Evolutionary conservation across 2,329 filamentous ascomycete genomes (phyloP).

Genomic region (Xylariomycetidae sp.): DNA sequence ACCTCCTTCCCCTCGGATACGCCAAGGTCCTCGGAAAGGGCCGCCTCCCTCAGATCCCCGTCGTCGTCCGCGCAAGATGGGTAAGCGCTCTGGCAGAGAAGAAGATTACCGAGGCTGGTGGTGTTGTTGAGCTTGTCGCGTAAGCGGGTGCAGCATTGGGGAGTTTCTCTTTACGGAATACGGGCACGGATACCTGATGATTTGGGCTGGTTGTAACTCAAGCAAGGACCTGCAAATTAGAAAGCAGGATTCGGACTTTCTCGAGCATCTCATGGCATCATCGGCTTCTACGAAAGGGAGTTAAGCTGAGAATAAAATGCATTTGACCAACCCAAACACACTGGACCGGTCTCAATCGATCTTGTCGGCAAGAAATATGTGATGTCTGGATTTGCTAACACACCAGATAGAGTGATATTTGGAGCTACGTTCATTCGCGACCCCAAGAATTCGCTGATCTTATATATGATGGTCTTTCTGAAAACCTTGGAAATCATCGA

Average conservation of each 20-base stretch:
- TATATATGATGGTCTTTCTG: too few relatives aligned
- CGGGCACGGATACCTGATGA: conserved; percentile 21
- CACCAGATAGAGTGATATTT: too few relatives aligned
- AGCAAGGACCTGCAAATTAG: conserved; percentile 15
- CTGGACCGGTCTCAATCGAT: too few relatives aligned
- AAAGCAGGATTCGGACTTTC: conserved; percentile 21
- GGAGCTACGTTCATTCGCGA: too few relatives aligned
- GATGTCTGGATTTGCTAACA: too few relatives aligned
- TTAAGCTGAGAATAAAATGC: conserved; percentile 25
- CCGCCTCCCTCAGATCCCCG: conserved; percentile 83
- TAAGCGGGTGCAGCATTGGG: conserved; percentile 31
- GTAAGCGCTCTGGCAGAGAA: conserved; percentile 94
- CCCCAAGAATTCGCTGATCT: too few relatives aligned
- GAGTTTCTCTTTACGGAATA: conserved; percentile 42
- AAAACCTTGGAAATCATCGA: too few relatives aligned
- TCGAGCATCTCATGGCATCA: conserved; percentile 25
- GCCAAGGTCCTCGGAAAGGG: conserved; percentile 99
- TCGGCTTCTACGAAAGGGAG: conserved; percentile 24
- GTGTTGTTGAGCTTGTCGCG: conserved; percentile 40
- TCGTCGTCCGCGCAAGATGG: conserved; percentile 93
- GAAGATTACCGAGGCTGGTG: conserved; percentile 98
- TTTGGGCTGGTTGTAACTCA: conserved; percentile 19
- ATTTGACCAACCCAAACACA: conserved; percentile 17
- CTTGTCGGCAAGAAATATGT: too few relatives aligned
- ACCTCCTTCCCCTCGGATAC: conserved; percentile 96